These are phyloP conservation scores for Ochetophila trinervis DNA, from an alignment of 306 rosid genomes.

Conservation along the genomic window DNA sequence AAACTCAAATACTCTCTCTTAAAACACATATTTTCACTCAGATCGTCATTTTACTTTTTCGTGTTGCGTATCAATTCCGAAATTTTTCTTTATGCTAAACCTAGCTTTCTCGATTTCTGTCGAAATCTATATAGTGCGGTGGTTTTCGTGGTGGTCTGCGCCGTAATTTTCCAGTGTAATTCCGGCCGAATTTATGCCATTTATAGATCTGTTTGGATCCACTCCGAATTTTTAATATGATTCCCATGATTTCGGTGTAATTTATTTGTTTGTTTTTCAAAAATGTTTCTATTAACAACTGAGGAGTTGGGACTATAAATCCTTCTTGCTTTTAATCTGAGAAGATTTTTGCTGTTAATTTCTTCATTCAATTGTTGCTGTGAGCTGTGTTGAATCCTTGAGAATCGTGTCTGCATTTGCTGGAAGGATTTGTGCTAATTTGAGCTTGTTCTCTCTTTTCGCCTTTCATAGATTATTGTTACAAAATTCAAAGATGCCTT, in stretches of 20 bases:
- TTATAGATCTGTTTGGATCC: conserved; percentile 4
- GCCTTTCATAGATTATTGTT: conserved; percentile 7
- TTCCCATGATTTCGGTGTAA: not conserved
- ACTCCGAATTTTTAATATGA: not conserved
- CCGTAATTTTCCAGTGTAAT: not conserved
- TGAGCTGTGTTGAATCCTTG: not conserved
- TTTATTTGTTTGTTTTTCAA: not conserved
- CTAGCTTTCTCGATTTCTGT: not conserved
- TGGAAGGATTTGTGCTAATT: conserved; percentile 7
- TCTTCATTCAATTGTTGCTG: no score
- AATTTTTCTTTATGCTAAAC: not conserved
- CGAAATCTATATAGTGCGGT: not conserved
- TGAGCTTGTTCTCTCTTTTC: conserved; percentile 4
- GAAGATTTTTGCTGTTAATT: no score
- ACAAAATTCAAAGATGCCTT: conserved; percentile 60
- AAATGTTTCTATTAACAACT: not conserved
- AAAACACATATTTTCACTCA: not conserved
- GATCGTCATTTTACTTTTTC: not conserved
- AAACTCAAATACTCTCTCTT: not conserved
- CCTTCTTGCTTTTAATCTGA: no score
- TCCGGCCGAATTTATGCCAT: not conserved
- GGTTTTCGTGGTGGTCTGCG: not conserved
- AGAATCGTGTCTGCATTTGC: not conserved
- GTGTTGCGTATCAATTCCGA: not conserved
- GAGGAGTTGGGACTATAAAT: not conserved